Percentiles rank a stretch among this genome's conserved stretches.
Evolutionary conservation across 306 rosid species (phyloP).

Genomic region (Malus sylvestris): DNA sequence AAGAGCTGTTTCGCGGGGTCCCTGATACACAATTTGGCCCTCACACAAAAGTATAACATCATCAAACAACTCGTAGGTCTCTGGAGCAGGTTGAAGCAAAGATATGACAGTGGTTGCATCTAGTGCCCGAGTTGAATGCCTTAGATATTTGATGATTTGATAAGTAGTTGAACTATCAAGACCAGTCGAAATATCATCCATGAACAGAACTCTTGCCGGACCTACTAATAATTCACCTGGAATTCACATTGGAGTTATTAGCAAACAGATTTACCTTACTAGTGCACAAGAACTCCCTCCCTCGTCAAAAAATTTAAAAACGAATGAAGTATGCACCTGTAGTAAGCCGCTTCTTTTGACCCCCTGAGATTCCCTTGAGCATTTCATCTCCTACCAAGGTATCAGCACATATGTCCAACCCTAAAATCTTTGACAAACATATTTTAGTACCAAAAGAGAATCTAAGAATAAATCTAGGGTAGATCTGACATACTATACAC

Average conservation of each 20-base stretch:
- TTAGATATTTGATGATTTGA: slow-evolving; percentile 83
- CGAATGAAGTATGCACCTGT: slow-evolving; percentile 46
- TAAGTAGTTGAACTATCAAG: slow-evolving; percentile 94
- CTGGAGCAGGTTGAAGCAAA: slow-evolving; percentile 98
- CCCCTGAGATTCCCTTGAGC: slow-evolving; percentile 98
- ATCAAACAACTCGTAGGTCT: slow-evolving; percentile 94
- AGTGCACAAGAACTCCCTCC: neutral
- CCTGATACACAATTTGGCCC: slow-evolving; percentile 94
- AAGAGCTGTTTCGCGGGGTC: slow-evolving; percentile 71
- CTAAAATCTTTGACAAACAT: slow-evolving; percentile 87
- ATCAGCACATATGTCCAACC: slow-evolving; percentile 98
- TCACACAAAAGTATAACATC: slow-evolving; percentile 86
- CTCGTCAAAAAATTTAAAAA: neutral
- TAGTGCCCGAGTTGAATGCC: slow-evolving; percentile 81
- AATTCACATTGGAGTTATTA: slow-evolving; percentile 27
- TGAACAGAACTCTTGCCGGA: slow-evolving; percentile 93
- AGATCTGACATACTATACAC: neutral
- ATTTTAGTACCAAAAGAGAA: slow-evolving; percentile 39
- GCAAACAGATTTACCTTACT: slow-evolving; percentile 17
- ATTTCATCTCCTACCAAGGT: slow-evolving; percentile 98
- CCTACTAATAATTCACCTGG: slow-evolving; percentile 93
- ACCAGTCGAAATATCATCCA: slow-evolving; percentile 99
- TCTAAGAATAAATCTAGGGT: neutral
- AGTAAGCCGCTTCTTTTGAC: slow-evolving; percentile 98
- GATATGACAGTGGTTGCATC: slow-evolving; percentile 88